Evolutionary conservation across 2,329 filamentous ascomycete genomes (phyloP), one percentile per base, ranked within the genome.

Genomic region (Arachnopeziza araneosa): DNA sequence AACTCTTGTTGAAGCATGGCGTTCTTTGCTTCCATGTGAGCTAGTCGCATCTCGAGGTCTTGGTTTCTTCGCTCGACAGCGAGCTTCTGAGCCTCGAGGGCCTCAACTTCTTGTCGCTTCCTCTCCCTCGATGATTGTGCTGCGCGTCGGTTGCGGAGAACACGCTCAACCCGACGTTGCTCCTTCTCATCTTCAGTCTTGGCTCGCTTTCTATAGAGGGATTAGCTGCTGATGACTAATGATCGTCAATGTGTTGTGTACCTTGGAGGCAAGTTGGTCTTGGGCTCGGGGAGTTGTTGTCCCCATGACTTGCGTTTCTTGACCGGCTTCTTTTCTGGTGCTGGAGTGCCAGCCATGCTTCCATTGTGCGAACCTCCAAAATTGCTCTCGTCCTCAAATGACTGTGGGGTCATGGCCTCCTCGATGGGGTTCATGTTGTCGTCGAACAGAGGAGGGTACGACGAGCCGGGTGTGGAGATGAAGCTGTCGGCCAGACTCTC

Each of bases 281-380:
- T 98, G 51, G 95, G 95, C 72, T 96, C 91, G 21, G 95, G 95
- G 50, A 98, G 86, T 74, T 96, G 91, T 76, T 99, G 95, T 55
- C 95, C 95, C 95, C 95, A 99, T 54, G 95, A 98, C 79, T 98
- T 99, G 71, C 95, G 83, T 85, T 97, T 97, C 85, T 97, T 97
- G 44, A 82, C 78, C 0, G 83, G 81, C 79, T 91, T 95, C 81
- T 90, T 91, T 53, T 87, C 83, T 21, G 70, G 68, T 24, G 69
- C 66, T 1, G 70, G 68, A 24, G 68, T 69, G 30, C 65, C 68
- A 52, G 66, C 62, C 17, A 68, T 58, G 51, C 67, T 69, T 52
- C 61, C 67, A 17, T 60, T 64, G 52, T 68, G 56, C 0, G 65
- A 65, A 30, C 61, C 68, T 3, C 69, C 67, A 59, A 71, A 71